Evolutionary conservation across 2,329 filamentous ascomycete species (phyloP).

Genomic region (Fusarium abutilonis): DNA sequence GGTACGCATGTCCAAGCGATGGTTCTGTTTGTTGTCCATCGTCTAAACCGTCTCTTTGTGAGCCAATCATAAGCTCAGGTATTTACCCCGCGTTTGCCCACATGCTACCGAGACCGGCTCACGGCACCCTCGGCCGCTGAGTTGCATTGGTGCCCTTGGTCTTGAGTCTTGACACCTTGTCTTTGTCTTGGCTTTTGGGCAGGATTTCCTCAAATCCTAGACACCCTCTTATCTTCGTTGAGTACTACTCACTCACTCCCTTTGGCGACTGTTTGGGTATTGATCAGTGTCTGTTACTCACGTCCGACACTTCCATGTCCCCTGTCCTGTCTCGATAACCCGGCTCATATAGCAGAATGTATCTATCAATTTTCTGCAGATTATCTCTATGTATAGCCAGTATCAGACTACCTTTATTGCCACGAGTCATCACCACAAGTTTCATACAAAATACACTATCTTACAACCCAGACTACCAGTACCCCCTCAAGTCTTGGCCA

Average conservation of each 20-base stretch:
- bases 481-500: conserved; percentile 13
- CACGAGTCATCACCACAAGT: background rate
- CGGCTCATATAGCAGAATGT: background rate
- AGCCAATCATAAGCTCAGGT: conserved; percentile 33
- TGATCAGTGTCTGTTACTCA: conserved; percentile 8
- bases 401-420: background rate
- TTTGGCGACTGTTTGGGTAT: conserved; percentile 10
- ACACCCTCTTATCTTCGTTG: conserved; percentile 26
- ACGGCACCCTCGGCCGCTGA: conserved; percentile 42
- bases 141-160: conserved; percentile 33
- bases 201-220: conserved; percentile 16
- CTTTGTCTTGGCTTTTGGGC: conserved; percentile 15
- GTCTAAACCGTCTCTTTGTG: conserved; percentile 1
- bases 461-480: background rate
- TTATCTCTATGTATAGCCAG: background rate
- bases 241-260: conserved; percentile 12
- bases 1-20: conserved; percentile 19
- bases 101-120: conserved; percentile 44
- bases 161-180: conserved; percentile 9
- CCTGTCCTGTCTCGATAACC: background rate
- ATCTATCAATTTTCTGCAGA: background rate
- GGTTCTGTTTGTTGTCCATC: background rate
- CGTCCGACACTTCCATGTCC: background rate
- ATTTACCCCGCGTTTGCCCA: conserved; percentile 43
- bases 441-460: background rate